Conservation (phyloP, 2,329 filamentous ascomycete genomes). For the Pseudogymnoascus sp. region DNA sequence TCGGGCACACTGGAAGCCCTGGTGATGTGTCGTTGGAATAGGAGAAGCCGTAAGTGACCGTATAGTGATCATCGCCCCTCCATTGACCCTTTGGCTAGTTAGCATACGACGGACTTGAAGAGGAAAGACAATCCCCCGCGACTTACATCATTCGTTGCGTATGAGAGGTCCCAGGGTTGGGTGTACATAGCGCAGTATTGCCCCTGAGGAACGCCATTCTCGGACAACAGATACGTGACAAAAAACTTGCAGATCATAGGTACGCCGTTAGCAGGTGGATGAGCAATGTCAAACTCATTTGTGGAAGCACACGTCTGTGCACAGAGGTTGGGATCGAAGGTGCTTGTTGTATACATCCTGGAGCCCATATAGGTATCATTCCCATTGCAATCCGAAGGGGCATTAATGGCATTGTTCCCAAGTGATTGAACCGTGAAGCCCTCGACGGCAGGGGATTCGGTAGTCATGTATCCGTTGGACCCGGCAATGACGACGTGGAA, state of each 20-base stretch:
- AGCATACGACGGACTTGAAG: neutral
- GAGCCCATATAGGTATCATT: slow-evolving; percentile 25
- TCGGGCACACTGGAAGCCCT: neutral
- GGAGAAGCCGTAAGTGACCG: slow-evolving; percentile 18
- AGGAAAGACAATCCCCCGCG: neutral
- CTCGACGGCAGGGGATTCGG: slow-evolving; percentile 20
- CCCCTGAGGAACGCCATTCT: slow-evolving; percentile 31
- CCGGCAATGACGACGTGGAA: slow-evolving; percentile 36
- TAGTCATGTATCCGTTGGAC: slow-evolving; percentile 34
- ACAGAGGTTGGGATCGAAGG: slow-evolving; percentile 28
- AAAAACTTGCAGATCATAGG: slow-evolving; percentile 27
- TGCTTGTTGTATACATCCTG: slow-evolving; percentile 24
- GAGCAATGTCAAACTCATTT: slow-evolving; percentile 15
- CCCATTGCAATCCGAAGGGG: slow-evolving; percentile 18
- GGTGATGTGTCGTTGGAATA: neutral
- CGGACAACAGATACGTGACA: slow-evolving; percentile 33
- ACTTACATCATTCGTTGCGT: neutral
- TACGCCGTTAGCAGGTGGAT: slow-evolving; percentile 9
- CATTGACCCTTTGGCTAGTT: slow-evolving; percentile 16
- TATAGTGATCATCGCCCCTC: slow-evolving; percentile 16
- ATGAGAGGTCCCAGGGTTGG: slow-evolving; percentile 22
- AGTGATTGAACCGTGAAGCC: slow-evolving; percentile 21
- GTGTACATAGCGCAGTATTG: slow-evolving; percentile 35
- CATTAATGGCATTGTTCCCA: slow-evolving; percentile 26
- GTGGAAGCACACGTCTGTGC: slow-evolving; percentile 21